Conservation (phyloP, 164 flowering plant genomes). For the Magnolia changhungtana region DNA sequence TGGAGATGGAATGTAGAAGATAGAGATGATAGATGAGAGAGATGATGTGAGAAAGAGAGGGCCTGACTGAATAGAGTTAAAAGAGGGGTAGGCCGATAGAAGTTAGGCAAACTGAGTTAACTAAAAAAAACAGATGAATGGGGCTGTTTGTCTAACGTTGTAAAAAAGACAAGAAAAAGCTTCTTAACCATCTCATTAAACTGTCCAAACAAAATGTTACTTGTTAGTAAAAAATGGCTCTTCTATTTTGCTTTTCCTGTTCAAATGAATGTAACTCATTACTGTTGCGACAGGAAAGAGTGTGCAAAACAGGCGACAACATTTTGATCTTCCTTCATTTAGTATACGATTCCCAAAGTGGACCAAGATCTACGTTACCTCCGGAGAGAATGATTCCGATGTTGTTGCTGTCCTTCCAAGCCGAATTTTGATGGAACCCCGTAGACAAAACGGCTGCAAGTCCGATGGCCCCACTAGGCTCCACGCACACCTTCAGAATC, state of each 20-base stretch:
- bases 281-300: neutral
- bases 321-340: constrained; percentile 1
- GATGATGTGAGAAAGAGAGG: too few species aligned
- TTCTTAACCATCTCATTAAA: too few species aligned
- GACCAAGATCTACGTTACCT: constrained; percentile 77
- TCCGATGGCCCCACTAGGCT: constrained; percentile 95
- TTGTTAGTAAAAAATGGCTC: too few species aligned
- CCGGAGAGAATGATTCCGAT: constrained; percentile 79
- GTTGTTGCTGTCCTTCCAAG: constrained; percentile 55
- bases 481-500: constrained; percentile 78
- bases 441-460: constrained; percentile 81
- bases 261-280: neutral
- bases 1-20: too few species aligned
- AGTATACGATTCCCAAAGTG: constrained; percentile 59
- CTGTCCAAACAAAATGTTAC: too few species aligned
- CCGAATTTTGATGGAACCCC: constrained; percentile 48
- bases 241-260: neutral
- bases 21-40: too few species aligned
- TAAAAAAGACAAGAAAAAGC: too few species aligned
- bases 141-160: too few species aligned
- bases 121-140: too few species aligned
- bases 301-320: neutral
- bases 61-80: too few species aligned
- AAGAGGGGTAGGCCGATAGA: too few species aligned
- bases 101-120: too few species aligned